Evolutionary conservation across 2,329 filamentous ascomycete genomes (phyloP).

Genomic region (Penicillium sp.): DNA sequence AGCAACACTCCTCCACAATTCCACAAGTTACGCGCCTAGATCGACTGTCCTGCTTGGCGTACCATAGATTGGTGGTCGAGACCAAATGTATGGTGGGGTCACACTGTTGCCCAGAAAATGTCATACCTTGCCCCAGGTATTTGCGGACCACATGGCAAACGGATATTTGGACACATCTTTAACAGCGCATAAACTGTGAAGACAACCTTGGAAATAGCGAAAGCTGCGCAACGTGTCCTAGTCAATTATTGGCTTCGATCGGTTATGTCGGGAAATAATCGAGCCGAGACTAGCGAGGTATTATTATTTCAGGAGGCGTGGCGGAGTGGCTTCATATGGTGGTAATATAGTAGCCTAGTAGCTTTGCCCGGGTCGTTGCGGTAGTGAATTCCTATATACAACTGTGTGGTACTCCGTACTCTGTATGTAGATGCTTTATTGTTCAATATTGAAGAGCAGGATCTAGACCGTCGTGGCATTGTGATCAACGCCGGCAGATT

Average conservation of each 20-base stretch:
- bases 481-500: not conserved
- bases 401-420: too few species aligned
- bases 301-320: not conserved
- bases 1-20: not conserved
- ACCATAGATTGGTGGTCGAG: constrained; percentile 16
- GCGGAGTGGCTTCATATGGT: not conserved
- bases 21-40: constrained; percentile 10
- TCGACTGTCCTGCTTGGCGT: constrained; percentile 15
- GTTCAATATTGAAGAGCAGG: too few species aligned
- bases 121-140: not conserved
- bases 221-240: not conserved
- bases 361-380: not conserved
- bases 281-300: constrained; percentile 7
- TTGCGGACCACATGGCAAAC: not conserved
- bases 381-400: not conserved
- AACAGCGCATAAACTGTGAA: not conserved
- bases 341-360: not conserved
- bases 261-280: not conserved
- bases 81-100: constrained; percentile 4
- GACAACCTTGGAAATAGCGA: not conserved
- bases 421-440: not conserved
- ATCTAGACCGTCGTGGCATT: constrained; percentile 8
- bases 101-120: not conserved
- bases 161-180: not conserved
- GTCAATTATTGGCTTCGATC: not conserved